Percentiles rank a stretch among this genome's conserved stretches.
phyloP scores from a whole-genome alignment of 2,329 filamentous ascomycete species.

The Colletotrichum tabaci region DNA sequence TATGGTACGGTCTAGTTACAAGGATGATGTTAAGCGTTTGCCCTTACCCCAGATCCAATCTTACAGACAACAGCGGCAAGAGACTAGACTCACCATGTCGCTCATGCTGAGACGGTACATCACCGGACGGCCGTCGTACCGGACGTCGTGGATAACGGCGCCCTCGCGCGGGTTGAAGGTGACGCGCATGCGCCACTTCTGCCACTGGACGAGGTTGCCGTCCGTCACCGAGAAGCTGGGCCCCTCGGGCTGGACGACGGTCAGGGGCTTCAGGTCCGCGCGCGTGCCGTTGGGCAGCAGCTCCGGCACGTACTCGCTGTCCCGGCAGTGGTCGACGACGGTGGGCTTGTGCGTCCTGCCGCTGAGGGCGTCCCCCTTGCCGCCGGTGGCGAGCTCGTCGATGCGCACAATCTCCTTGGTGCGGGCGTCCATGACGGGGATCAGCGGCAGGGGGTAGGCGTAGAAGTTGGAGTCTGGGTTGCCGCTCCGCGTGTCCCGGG shows the following conservation, averaged over 20 bases:
- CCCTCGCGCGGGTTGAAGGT: conserved; percentile 73
- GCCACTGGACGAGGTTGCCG: conserved; percentile 59
- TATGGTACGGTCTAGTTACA: conserved; percentile 35
- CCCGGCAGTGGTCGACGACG: conserved; percentile 50
- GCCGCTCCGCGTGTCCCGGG: conserved; percentile 48
- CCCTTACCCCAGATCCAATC: not conserved
- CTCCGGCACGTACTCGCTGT: conserved; percentile 59
- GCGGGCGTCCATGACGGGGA: conserved; percentile 57
- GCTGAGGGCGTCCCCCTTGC: conserved; percentile 45
- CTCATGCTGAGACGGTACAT: conserved; percentile 70
- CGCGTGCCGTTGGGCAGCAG: conserved; percentile 58
- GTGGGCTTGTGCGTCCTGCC: conserved; percentile 42
- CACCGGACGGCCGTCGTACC: conserved; percentile 70
- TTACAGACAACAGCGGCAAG: too few relatives aligned
- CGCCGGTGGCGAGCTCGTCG: conserved; percentile 53
- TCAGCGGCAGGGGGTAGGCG: conserved; percentile 62
- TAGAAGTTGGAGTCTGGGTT: conserved; percentile 65
- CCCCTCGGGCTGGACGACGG: conserved; percentile 73
- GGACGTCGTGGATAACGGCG: conserved; percentile 70
- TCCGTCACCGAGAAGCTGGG: conserved; percentile 68
- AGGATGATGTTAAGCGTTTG: not conserved
- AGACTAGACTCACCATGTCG: conserved; percentile 61
- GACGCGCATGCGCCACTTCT: conserved; percentile 73
- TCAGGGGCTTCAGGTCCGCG: conserved; percentile 72
- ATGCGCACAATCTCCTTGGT: conserved; percentile 52